Percentiles rank a stretch among this genome's conserved stretches.
Conservation (phyloP, 768 basidiomycete genomes). For the Tubosaeta sp. region DNA sequence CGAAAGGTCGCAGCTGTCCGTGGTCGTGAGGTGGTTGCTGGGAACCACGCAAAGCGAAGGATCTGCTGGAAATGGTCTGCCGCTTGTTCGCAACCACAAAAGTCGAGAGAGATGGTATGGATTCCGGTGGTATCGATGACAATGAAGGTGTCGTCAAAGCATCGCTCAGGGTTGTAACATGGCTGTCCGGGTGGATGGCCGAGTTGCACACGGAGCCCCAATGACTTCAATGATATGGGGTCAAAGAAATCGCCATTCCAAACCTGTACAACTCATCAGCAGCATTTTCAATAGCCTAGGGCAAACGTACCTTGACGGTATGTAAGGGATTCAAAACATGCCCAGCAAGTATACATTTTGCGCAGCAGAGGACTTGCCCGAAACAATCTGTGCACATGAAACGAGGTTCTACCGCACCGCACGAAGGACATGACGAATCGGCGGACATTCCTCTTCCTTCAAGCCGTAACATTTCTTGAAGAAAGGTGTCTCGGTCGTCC, state of each 20-base stretch:
- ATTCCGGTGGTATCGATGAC: not conserved
- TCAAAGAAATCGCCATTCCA: too few species aligned
- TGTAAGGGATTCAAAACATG: conserved; percentile 1
- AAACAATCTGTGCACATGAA: conserved; percentile 1
- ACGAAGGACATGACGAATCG: not conserved
- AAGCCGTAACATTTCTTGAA: conserved; percentile 3
- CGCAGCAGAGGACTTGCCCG: not conserved
- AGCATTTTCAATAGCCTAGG: too few species aligned
- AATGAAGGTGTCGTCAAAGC: not conserved
- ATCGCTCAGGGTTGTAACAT: not conserved
- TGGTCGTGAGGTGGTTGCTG: not conserved
- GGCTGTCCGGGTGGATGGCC: too few species aligned
- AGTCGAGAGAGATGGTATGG: not conserved
- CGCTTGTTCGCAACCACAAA: not conserved
- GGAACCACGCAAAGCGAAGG: not conserved
- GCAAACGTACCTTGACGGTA: conserved; percentile 2
- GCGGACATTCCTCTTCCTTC: not conserved
- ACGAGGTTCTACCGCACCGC: not conserved
- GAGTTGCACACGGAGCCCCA: too few species aligned
- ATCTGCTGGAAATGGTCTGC: not conserved
- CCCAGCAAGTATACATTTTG: not conserved
- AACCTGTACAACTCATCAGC: too few species aligned
- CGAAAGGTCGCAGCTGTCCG: not conserved
- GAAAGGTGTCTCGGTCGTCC: not conserved
- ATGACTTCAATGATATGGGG: too few species aligned